Evolutionary conservation across 495 filamentous ascomycete genomes (phyloP).

Genomic region (Talaromyces ruber): DNA sequence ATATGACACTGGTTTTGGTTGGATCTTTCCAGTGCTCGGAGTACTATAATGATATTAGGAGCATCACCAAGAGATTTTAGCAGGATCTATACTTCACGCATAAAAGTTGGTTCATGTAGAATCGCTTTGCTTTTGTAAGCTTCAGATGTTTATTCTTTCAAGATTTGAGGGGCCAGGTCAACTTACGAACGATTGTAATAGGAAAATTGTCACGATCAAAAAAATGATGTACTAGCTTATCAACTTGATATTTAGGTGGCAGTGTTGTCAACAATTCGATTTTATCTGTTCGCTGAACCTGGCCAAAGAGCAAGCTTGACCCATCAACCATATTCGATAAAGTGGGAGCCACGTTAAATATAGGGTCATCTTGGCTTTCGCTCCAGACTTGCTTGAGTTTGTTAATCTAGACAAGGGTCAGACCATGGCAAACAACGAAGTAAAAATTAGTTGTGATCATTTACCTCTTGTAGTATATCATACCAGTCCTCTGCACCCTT

Average conservation of each 20-base stretch:
- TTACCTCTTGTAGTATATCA: slow-evolving; percentile 6
- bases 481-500: slow-evolving; percentile 6
- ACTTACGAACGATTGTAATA: slow-evolving; percentile 2
- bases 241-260: slow-evolving; percentile 1
- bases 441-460: neutral
- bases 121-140: neutral
- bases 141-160: neutral
- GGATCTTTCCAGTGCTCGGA: slow-evolving; percentile 85
- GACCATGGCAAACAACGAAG: neutral
- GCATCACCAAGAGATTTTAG: neutral
- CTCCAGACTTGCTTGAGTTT: slow-evolving; percentile 5
- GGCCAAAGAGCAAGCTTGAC: slow-evolving; percentile 4
- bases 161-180: neutral
- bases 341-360: neutral
- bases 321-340: slow-evolving; percentile 3
- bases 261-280: neutral
- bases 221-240: slow-evolving; percentile 1
- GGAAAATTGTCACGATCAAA: slow-evolving; percentile 4
- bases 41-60: slow-evolving; percentile 38
- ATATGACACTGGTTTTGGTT: slow-evolving; percentile 68
- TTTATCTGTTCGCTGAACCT: slow-evolving; percentile 3
- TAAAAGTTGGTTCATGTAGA: slow-evolving; percentile 4
- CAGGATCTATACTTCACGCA: neutral
- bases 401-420: neutral
- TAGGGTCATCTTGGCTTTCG: slow-evolving; percentile 1